A percentile compares a stretch with the other conserved stretches of the same genome.
phyloP scores from a whole-genome alignment of 2,329 filamentous ascomycete species.

The Pestalotiopsis sp. region DNA sequence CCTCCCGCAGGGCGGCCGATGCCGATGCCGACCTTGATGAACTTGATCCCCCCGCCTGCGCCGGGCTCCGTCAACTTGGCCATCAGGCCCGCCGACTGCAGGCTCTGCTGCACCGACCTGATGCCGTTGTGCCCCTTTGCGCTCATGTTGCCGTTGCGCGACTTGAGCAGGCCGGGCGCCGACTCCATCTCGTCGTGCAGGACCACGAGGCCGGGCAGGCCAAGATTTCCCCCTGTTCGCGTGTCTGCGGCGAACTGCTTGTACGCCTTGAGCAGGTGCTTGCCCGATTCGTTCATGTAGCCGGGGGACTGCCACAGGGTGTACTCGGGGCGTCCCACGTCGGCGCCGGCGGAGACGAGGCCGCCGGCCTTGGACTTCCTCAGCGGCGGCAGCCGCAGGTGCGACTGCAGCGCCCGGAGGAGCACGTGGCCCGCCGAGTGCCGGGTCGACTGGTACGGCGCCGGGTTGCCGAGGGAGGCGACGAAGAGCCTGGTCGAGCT shows the following conservation, averaged over 20 bases:
- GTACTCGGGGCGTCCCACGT: constrained; percentile 1
- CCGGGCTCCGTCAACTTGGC: not conserved
- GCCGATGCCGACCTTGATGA: constrained; percentile 12
- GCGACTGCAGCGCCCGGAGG: constrained; percentile 12
- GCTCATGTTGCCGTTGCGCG: constrained; percentile 8
- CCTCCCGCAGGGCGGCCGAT: constrained; percentile 11
- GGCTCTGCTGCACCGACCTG: constrained; percentile 13
- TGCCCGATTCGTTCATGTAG: constrained; percentile 11
- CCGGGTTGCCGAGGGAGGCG: constrained; percentile 14
- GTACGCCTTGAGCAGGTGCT: constrained; percentile 10
- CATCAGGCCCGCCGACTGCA: constrained; percentile 9
- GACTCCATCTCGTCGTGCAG: constrained; percentile 15
- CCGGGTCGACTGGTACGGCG: not conserved
- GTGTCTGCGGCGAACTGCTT: not conserved
- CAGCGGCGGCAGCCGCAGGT: constrained; percentile 2
- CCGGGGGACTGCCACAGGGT: constrained; percentile 12
- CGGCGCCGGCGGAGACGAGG: constrained; percentile 3
- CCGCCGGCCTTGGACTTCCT: constrained; percentile 9
- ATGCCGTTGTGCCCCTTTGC: constrained; percentile 14
- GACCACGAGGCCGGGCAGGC: constrained; percentile 10
- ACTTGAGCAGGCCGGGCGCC: constrained; percentile 5
- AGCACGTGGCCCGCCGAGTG: constrained; percentile 14
- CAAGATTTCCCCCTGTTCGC: not conserved
- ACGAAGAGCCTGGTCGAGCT: constrained; percentile 8
- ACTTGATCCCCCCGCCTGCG: not conserved